Evolutionary conservation across 176 grass and related monocot genomes (phyloP), one percentile per base, ranked within the genome.

Genomic region (Oryza punctata): DNA sequence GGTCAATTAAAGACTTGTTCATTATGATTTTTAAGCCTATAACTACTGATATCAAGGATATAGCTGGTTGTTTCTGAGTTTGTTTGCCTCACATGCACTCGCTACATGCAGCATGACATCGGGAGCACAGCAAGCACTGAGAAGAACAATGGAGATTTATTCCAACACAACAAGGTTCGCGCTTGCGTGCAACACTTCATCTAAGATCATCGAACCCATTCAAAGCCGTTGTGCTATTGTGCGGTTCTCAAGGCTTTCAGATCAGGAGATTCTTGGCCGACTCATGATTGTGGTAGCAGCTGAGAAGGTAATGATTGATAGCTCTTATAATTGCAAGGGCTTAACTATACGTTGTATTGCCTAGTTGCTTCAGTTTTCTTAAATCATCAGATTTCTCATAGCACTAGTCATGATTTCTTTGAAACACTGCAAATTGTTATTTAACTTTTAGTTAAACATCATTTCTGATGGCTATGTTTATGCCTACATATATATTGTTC

Each of bases 91-190:
- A 83, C 37, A 61, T 24, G 8, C 57, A 40, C 29, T 84, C 74
- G 9, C 6, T 70, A 29, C 7, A 10, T 95, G 65, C 81, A 99
- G 96, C 84, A 99, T 99, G 96, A 94, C 96, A 78, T 87, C 93
- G 69, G 93, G 96, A 26, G 96, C 96, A 59, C 96, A 99, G 9
- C 96, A 99, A 88, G 96, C 93, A 27, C 69, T 99, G 78, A 85
- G 96, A 78, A 91, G 96, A 83, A 99, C 96, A 25, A 99, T 99
- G 96, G 96, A 99, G 84, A 99, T 99, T 4, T 99, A 99, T 74
- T 92, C 96, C 10, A 99, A 94, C 81, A 99, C 96, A 78, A 99
- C 93, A 13, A 84, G 96, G 82, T 99, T 99, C 9, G 93, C 93
- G 68, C 89, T 99, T 12, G 96, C 96, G 0, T 99, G 96, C 89